Evolutionary conservation across 164 flowering plant genomes (phyloP), one percentile per base, ranked within the genome.

Genomic region (Chimonanthus praecox): DNA sequence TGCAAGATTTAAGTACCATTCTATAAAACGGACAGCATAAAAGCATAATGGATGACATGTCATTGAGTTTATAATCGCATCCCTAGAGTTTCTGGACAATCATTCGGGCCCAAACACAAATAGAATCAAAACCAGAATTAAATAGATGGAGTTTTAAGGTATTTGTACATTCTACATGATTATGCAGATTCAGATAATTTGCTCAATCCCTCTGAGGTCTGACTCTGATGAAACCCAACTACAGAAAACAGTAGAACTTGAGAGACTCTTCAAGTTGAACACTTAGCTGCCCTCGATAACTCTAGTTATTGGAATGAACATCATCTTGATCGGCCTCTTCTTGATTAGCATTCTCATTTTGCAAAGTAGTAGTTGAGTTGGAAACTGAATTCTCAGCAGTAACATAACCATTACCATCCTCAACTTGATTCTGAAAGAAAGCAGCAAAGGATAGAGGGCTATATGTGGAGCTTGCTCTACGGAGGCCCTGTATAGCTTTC

Each of bases 401-500:
- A 47, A 89, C 76, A 58, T 87, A 87, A 49, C 92, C 91, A 45
- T 69, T 62, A 66, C 84, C 79, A 9, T 86, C 90, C 76, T 82
- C 89, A 73, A 86, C 89, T 72, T 72, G 83, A 71, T 68, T 78
- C 62, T 77, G 80, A 51, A 84, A 79, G 60, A 84, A 77, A 16
- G 86, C 80, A 3, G 91, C 85, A 54, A 86, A 80, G 3, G 95
- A 92, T 58, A 89, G 74, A 6, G 97, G 97, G 67, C 87, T 85
- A 72, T 72, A 82, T n/a, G 97, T 89, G 50, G 97, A 92, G 82
- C 97, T 92, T 15, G 85, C 92, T 71, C 82, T 88, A 60, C 83
- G 84, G 44, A 92, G 86, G 49, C 94, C 90, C 49, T 78, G 81
- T 74, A 92, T 89, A 49, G 95, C 84, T 79, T 80, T 85, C 80